Evolutionary conservation across 2,329 filamentous ascomycete species (phyloP), one percentile per base, ranked within the genome.

Genomic region (Penicillium sp.): DNA sequence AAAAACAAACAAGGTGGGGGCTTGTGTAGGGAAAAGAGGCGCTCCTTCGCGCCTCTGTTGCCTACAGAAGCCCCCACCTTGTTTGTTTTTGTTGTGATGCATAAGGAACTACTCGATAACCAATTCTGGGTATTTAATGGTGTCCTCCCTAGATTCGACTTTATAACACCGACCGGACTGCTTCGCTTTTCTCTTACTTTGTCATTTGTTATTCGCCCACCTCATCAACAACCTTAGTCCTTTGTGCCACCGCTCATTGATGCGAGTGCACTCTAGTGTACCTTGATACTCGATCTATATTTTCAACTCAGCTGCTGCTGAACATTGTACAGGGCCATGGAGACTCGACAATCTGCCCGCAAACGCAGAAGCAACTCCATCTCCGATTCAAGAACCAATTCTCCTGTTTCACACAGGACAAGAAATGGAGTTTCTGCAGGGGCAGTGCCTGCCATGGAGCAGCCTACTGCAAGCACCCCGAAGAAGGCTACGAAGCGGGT

Each of bases 401-500:
- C 58, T 35, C 65, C 66, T 36, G 41, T 67, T 24, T 62, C 65
- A 7, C 54, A 56, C 16, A 62, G 62, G 7, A 68, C 66, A 33
- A 62, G 63, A 49, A 56, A 60, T 27, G 55, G 56, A 13, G 37
- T 50, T 10, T 41, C 50, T 33, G 27, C 50, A 5, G 56, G 35
- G 24, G 31, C 44, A 33, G 52, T 37, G 11, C 13, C 33, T 18
- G 35, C 16, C 11, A 54, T 55, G 22, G 39, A 55, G 33, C 56
- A 50, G 37, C 1, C n/a, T 37, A 24, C 49, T 22, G 44, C 47
- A 18, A 43, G 19, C n/a, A 76, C 73, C 27, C 73, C 76, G 3
- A 69, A 65, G 37, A 75, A 68, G 65, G 61, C 68, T 14, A 69
- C 69, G 39, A 82, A 81, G 61, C 75, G 70, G 61, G 76, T 79